A percentile compares a stretch with the other conserved stretches of the same genome.
phyloP scores from a whole-genome alignment of 2,329 filamentous ascomycete genomes.

The Diaporthe eres region DNA sequence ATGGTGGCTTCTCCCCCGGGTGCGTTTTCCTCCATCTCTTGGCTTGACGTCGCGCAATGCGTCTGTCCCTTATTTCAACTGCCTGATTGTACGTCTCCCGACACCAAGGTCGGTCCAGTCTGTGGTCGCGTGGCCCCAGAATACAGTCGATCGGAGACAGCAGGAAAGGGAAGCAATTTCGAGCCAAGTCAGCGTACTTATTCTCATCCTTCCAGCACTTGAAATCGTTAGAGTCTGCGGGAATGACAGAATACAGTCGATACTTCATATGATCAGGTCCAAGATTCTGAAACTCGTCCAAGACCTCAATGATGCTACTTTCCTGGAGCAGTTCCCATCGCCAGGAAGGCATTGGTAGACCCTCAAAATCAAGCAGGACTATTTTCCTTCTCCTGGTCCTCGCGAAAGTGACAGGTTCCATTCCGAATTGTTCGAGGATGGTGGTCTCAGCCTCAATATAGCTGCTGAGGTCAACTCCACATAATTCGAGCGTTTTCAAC shows the following conservation, averaged over 20 bases:
- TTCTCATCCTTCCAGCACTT: not conserved
- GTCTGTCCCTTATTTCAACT: not conserved
- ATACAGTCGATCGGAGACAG: not conserved
- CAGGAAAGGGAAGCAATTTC: not conserved
- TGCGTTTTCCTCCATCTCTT: conserved; percentile 5
- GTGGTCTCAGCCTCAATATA: not conserved
- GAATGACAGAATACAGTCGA: not conserved
- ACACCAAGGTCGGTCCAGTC: not conserved
- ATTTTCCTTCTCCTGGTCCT: not conserved
- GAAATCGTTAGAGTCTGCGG: not conserved
- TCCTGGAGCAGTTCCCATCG: not conserved
- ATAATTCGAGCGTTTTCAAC: not conserved
- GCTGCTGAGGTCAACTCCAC: not conserved
- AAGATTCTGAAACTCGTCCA: not conserved
- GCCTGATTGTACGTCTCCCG: not conserved
- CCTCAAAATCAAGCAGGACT: not conserved
- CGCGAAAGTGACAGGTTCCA: no score
- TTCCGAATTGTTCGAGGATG: not conserved
- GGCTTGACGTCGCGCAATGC: not conserved
- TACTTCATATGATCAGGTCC: no score
- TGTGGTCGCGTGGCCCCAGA: accelerated
- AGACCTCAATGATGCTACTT: not conserved
- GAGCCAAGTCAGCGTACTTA: accelerated
- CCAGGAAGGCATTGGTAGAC: not conserved
- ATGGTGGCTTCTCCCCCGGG: not conserved